phyloP scores from a whole-genome alignment of 2,329 filamentous ascomycete species.

The Stylonectria norvegica region DNA sequence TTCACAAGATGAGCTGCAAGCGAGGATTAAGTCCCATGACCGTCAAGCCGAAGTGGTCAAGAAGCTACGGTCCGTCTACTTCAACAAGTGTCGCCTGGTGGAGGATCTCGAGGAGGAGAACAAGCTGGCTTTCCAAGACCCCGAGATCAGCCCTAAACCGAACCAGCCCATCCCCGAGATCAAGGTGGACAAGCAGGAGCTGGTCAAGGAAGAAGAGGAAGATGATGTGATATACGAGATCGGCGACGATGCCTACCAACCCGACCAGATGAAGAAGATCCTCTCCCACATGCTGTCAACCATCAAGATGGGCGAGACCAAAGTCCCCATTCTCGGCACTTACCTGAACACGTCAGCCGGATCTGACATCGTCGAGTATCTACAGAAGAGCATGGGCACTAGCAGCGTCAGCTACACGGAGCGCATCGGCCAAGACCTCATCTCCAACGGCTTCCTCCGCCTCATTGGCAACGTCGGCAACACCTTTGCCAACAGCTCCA shows the following conservation, averaged over 20 bases:
- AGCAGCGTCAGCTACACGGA: constrained; percentile 88
- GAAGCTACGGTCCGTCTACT: constrained; percentile 93
- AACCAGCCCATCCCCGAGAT: constrained; percentile 71
- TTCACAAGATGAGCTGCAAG: constrained; percentile 90
- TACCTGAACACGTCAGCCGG: constrained; percentile 92
- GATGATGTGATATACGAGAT: constrained; percentile 86
- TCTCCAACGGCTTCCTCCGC: constrained; percentile 79
- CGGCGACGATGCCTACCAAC: constrained; percentile 80
- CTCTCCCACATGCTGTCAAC: constrained; percentile 80
- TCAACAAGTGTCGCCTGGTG: constrained; percentile 96
- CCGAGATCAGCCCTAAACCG: constrained; percentile 64
- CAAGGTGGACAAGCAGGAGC: constrained; percentile 71
- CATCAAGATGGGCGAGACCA: constrained; percentile 84
- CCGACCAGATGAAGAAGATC: constrained; percentile 88
- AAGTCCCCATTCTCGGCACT: constrained; percentile 91
- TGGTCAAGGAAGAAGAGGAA: constrained; percentile 60
- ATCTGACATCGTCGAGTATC: constrained; percentile 91
- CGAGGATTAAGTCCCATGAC: constrained; percentile 87
- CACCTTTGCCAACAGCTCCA: constrained; percentile 95
- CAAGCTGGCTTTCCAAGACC: constrained; percentile 93
- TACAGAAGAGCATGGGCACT: constrained; percentile 82
- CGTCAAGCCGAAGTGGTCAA: constrained; percentile 85
- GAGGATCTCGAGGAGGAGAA: constrained; percentile 98
- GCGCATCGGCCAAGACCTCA: constrained; percentile 89
- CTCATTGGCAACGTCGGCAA: constrained; percentile 92